phyloP scores from a whole-genome alignment of 1,139 yeast genomes.

The Nematodospora anomalae region DNA sequence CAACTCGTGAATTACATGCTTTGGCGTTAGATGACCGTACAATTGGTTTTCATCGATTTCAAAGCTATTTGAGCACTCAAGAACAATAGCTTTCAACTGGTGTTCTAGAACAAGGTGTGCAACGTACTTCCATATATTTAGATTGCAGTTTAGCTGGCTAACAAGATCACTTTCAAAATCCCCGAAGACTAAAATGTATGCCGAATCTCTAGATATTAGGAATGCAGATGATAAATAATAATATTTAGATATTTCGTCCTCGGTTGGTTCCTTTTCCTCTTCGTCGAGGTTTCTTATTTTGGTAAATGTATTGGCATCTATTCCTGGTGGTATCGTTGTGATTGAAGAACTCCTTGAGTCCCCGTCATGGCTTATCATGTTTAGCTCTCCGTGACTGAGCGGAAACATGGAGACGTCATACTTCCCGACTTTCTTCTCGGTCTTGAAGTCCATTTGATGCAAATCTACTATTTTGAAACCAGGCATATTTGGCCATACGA shows the following conservation, averaged over 20 bases:
- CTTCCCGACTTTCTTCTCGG: conserved; percentile 18
- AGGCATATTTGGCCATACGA: conserved; percentile 76
- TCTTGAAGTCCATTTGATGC: conserved; percentile 19
- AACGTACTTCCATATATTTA: conserved; percentile 55
- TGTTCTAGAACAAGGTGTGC: conserved; percentile 43
- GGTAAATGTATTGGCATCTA: conserved; percentile 3
- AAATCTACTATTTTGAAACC: conserved; percentile 32
- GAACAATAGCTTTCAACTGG: conserved; percentile 52
- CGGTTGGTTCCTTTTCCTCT: neutral
- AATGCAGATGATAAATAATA: conserved; percentile 49
- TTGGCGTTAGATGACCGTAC: conserved; percentile 82
- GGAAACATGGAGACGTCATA: conserved; percentile 35
- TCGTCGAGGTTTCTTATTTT: neutral
- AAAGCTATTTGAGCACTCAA: conserved; percentile 73
- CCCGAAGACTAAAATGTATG: conserved; percentile 61
- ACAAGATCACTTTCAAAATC: conserved; percentile 72
- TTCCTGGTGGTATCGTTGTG: conserved; percentile 9
- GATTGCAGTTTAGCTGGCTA: conserved; percentile 45
- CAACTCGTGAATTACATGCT: conserved; percentile 59
- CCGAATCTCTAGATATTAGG: conserved; percentile 31
- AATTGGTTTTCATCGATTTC: conserved; percentile 44
- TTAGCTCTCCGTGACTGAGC: conserved; percentile 41
- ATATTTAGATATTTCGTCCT: conserved; percentile 8
- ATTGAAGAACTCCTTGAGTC: conserved; percentile 10
- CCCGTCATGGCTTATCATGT: conserved; percentile 6